These are phyloP conservation scores for Petrea volubilis DNA, from an alignment of 257 asterid species.

Conservation along the genomic window DNA sequence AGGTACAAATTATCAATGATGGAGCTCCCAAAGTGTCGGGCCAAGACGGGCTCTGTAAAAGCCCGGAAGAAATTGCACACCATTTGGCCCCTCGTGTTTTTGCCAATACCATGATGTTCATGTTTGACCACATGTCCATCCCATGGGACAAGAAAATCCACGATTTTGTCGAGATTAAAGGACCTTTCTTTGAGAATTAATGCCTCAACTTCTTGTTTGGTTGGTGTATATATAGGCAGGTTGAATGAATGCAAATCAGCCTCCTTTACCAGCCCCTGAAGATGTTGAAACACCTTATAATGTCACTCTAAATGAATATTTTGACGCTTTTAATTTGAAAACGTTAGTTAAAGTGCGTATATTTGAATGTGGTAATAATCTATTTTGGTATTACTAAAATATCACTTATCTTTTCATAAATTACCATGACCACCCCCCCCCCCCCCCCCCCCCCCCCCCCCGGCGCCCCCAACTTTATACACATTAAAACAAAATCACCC, in stretches of 20 bases:
- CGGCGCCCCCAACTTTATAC: no score
- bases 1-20: neutral
- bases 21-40: conserved; percentile 5
- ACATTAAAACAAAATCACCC: no score
- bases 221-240: conserved; percentile 26
- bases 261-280: conserved; percentile 29
- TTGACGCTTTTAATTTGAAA: no score
- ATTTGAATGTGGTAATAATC: no score
- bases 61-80: neutral
- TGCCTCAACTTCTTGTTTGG: conserved; percentile 25
- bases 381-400: no score
- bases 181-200: conserved; percentile 5
- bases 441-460: no score
- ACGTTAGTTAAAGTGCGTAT: no score
- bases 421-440: no score
- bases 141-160: neutral
- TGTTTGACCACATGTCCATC: neutral
- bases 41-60: neutral
- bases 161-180: conserved; percentile 10
- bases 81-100: neutral
- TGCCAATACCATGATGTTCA: neutral
- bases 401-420: no score
- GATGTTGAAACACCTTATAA: no score
- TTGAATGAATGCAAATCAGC: conserved; percentile 32
- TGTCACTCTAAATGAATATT: no score